Evolutionary conservation across 805 yeast genomes (phyloP).

Genomic region (Saccharomycopsis sp.): DNA sequence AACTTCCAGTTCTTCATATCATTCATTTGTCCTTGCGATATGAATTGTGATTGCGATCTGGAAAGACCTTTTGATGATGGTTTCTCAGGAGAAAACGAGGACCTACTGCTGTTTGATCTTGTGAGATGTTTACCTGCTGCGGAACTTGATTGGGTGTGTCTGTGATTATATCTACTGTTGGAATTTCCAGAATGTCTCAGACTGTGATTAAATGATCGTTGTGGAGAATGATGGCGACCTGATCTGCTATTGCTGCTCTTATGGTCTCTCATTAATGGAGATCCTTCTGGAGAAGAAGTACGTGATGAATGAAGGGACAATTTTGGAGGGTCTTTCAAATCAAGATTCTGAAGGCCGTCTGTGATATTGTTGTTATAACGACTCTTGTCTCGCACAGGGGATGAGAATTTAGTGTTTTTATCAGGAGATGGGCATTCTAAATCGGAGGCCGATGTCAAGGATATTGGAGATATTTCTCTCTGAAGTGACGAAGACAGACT

Average conservation of each 20-base stretch:
- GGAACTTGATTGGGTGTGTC: constrained; percentile 1
- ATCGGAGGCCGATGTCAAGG: constrained; percentile 6
- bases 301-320: background rate
- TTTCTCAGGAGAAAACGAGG: background rate
- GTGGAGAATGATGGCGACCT: background rate
- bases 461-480: constrained; percentile 6
- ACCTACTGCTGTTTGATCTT: background rate
- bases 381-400: background rate
- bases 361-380: background rate
- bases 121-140: constrained; percentile 2
- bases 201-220: background rate
- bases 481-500: background rate
- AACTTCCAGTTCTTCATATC: constrained; percentile 1
- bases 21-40: background rate
- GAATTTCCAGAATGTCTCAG: background rate
- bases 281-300: background rate
- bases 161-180: background rate
- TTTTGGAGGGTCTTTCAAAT: background rate
- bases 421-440: background rate
- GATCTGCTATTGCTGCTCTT: background rate
- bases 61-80: background rate
- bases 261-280: background rate
- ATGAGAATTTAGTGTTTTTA: background rate
- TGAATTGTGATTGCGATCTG: constrained; percentile 8
- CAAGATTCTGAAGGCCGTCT: background rate